Evolutionary conservation across 139 green algal genomes (phyloP).

Genomic region (Coelastrella sp.): DNA sequence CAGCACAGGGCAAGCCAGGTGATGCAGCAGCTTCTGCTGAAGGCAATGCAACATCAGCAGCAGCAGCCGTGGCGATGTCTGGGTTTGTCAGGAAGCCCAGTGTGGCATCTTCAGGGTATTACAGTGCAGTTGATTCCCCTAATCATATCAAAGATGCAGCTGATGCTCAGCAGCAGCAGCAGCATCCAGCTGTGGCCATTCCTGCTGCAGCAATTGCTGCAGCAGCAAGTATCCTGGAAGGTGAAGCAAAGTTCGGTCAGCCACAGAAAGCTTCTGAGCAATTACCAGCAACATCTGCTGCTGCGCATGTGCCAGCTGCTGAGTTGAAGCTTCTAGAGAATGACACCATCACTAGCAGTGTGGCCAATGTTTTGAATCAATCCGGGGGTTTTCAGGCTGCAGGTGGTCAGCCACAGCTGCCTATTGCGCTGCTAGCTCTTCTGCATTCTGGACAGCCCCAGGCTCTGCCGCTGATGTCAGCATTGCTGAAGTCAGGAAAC

Average conservation of each 20-base stretch:
- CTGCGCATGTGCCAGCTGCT: neutral
- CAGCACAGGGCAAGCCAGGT: too few species aligned
- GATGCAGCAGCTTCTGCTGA: neutral
- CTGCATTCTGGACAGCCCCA: constrained; percentile 26
- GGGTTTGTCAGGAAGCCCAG: constrained; percentile 16
- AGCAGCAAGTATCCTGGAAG: too few species aligned
- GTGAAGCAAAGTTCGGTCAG: too few species aligned
- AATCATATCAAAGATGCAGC: neutral
- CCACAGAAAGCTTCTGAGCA: too few species aligned
- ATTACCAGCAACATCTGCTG: neutral
- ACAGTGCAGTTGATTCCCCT: neutral
- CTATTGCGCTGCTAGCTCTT: constrained; percentile 23
- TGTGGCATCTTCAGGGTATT: constrained; percentile 2
- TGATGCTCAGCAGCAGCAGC: constrained; percentile 21
- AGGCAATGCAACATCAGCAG: neutral
- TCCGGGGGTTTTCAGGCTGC: neutral
- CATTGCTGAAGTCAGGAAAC: constrained; percentile 32
- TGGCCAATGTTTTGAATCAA: neutral
- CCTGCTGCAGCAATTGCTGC: neutral
- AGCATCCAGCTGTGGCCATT: constrained; percentile 1
- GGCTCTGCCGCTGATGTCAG: constrained; percentile 37
- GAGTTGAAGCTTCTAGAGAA: neutral
- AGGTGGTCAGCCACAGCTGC: constrained; percentile 20
- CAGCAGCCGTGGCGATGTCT: neutral
- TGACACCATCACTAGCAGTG: neutral